Conservation (phyloP, 2,329 filamentous ascomycete genomes). For the Penicillium sp. region DNA sequence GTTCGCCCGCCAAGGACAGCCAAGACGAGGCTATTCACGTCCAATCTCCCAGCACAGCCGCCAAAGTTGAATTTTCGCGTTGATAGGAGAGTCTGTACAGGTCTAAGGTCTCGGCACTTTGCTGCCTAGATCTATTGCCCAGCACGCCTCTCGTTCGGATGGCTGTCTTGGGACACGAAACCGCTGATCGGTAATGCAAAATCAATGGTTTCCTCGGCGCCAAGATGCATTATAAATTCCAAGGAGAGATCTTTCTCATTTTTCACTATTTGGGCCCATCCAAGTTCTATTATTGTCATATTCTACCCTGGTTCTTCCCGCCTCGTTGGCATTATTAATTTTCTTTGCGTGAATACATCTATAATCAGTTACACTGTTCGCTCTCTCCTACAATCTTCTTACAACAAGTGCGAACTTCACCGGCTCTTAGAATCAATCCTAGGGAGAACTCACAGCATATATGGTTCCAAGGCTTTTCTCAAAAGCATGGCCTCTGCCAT, state of each 20-base stretch:
- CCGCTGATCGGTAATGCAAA: not conserved
- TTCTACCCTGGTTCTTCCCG: not conserved
- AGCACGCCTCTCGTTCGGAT: not conserved
- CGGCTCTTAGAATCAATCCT: not conserved
- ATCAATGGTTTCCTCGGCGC: slow-evolving; percentile 3
- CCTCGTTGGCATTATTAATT: not conserved
- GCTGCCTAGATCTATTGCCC: not conserved
- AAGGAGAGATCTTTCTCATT: not conserved
- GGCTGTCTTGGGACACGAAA: not conserved
- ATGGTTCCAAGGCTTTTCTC: not conserved
- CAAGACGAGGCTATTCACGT: slow-evolving; percentile 8
- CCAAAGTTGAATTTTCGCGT: not conserved
- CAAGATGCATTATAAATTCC: slow-evolving; percentile 4
- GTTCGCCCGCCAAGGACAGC: slow-evolving; percentile 7
- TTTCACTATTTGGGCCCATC: not conserved
- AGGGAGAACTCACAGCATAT: too few relatives aligned
- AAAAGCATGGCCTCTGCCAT: not conserved
- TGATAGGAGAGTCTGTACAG: not conserved
- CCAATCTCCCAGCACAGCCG: slow-evolving; percentile 1
- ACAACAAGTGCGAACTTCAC: not conserved
- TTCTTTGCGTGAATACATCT: not conserved
- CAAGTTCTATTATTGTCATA: not conserved
- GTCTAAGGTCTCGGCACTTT: not conserved
- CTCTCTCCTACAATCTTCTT: not conserved
- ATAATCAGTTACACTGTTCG: not conserved